phyloP scores from a whole-genome alignment of 192 early-diverging fungal species.

The Chytriomyces sp. region DNA sequence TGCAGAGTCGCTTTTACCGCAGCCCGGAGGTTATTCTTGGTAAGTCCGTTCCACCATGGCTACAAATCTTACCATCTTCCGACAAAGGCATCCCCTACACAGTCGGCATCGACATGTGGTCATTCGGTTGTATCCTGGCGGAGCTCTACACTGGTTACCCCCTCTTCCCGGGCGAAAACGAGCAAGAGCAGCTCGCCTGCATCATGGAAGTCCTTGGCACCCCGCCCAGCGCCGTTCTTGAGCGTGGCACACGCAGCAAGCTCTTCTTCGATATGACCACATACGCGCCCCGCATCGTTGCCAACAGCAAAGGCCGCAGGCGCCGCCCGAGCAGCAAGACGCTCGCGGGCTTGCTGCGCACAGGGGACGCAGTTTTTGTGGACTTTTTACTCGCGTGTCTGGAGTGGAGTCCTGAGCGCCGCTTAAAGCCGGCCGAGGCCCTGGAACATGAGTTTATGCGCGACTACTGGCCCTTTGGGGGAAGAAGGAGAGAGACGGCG shows the following conservation, averaged over 20 bases:
- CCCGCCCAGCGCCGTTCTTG: conserved; percentile 73
- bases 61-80: not conserved
- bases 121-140: conserved; percentile 91
- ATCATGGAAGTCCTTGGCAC: conserved; percentile 93
- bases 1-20: conserved; percentile 95
- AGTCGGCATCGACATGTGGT: conserved; percentile 97
- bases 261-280: conserved; percentile 73
- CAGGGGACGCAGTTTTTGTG: conserved; percentile 76
- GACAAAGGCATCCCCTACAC: conserved; percentile 69
- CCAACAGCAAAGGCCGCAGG: conserved; percentile 88
- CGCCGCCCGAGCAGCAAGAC: conserved; percentile 78
- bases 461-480: not conserved
- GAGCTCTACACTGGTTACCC: conserved; percentile 85
- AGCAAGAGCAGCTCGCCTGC: conserved; percentile 91
- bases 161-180: conserved; percentile 96
- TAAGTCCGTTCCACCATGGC: conserved; percentile 24
- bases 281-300: conserved; percentile 55
- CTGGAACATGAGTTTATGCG: conserved; percentile 63
- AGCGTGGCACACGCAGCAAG: conserved; percentile 75
- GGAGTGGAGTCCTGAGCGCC: conserved; percentile 85
- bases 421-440: conserved; percentile 86
- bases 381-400: conserved; percentile 86
- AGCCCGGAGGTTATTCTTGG: conserved; percentile 97
- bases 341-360: conserved; percentile 71
- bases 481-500: not conserved